A percentile compares a stretch with the other conserved stretches of the same genome.
Conservation (phyloP, 2,329 filamentous ascomycete species). For the Aspergillus costaricaensis region DNA sequence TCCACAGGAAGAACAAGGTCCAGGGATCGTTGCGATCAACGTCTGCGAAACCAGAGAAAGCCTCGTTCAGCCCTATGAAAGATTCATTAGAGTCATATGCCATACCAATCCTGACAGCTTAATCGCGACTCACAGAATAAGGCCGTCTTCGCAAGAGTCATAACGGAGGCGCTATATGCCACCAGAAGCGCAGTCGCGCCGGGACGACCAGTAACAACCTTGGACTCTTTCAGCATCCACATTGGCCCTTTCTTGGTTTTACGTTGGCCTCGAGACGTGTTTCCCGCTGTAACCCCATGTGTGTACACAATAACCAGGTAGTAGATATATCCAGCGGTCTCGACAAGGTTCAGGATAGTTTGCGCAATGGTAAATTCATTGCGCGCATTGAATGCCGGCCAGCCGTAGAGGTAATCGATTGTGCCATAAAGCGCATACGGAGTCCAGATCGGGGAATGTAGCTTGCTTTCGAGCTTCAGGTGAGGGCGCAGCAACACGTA, state of each 20-base stretch:
- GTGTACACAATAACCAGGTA: conserved; percentile 60
- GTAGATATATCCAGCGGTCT: conserved; percentile 65
- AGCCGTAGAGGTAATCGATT: conserved; percentile 81
- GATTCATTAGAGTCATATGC: not conserved
- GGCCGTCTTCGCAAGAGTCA: conserved; percentile 69
- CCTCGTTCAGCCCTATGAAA: conserved; percentile 57
- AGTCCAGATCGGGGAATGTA: conserved; percentile 71
- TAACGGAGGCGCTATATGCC: conserved; percentile 60
- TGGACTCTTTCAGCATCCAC: conserved; percentile 51
- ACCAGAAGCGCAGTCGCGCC: conserved; percentile 60
- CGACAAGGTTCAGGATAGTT: conserved; percentile 66
- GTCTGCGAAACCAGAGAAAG: conserved; percentile 61
- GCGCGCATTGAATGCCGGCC: conserved; percentile 65
- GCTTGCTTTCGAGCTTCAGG: conserved; percentile 74
- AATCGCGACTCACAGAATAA: conserved; percentile 60
- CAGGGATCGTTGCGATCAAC: conserved; percentile 62
- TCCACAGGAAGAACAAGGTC: conserved; percentile 61
- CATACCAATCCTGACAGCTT: not conserved
- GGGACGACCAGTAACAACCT: conserved; percentile 53
- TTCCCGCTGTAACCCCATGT: conserved; percentile 39
- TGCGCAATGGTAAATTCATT: conserved; percentile 81
- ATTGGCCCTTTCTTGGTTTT: conserved; percentile 37
- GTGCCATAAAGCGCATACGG: conserved; percentile 80
- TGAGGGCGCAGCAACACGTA: conserved; percentile 80
- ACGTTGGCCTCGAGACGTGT: conserved; percentile 26